Evolutionary conservation across 257 asterid genomes (phyloP).

Genomic region (Penstemon davidsonii): DNA sequence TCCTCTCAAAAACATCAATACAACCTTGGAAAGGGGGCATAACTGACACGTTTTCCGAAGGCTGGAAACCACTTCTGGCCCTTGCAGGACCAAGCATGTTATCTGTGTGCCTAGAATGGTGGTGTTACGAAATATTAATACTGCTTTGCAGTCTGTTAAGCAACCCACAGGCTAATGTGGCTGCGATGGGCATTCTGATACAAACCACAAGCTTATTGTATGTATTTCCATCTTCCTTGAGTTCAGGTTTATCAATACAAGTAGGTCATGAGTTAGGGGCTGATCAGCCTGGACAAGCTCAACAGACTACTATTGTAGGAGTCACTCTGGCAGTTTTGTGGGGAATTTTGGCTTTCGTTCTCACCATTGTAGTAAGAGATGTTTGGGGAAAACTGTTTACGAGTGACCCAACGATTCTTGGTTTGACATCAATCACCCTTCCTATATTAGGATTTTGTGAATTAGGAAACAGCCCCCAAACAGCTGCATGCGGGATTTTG

Average conservation of each 20-base stretch:
- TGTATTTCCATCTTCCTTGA: constrained; percentile 43
- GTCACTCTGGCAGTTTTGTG: constrained; percentile 40
- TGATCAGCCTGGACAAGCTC: constrained; percentile 48
- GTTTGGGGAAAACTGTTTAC: constrained; percentile 53
- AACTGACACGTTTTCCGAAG: constrained; percentile 25
- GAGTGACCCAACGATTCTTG: constrained; percentile 41
- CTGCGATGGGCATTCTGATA: constrained; percentile 51
- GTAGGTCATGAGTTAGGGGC: constrained; percentile 54
- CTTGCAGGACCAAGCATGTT: constrained; percentile 43
- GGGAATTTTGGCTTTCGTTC: constrained; percentile 48
- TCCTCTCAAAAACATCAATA: constrained; percentile 31
- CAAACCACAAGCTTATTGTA: constrained; percentile 53
- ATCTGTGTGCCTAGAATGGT: constrained; percentile 58
- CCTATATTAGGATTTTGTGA: constrained; percentile 59
- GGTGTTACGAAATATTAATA: constrained; percentile 51
- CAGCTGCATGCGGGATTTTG: constrained; percentile 48
- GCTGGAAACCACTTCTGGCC: constrained; percentile 39
- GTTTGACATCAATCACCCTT: constrained; percentile 43
- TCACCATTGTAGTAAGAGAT: constrained; percentile 39
- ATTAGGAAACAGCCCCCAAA: constrained; percentile 50
- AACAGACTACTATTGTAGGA: constrained; percentile 39
- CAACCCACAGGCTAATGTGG: constrained; percentile 45
- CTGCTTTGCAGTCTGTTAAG: constrained; percentile 41
- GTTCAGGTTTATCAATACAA: constrained; percentile 42
- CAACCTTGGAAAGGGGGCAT: constrained; percentile 45